Evolutionary conservation across 352 stramenopile genomes (phyloP).

Genomic region (Phytophthora megakarya): DNA sequence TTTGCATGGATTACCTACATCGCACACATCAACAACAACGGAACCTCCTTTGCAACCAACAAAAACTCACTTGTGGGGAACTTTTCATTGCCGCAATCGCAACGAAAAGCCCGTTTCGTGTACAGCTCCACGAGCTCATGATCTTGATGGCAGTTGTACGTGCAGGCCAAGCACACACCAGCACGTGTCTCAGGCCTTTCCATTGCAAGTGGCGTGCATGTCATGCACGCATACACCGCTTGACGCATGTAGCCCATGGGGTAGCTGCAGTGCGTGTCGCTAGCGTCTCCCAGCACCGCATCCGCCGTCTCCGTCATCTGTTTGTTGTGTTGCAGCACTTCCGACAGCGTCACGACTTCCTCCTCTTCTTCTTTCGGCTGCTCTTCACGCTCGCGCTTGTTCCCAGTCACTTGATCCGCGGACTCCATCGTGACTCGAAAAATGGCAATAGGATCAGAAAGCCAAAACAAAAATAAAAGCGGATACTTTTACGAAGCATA

Average conservation of each 20-base stretch:
- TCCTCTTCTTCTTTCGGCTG: conserved; percentile 44
- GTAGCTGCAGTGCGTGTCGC: conserved; percentile 72
- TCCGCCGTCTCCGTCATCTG: conserved; percentile 62
- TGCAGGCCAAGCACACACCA: conserved; percentile 74
- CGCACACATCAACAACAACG: conserved; percentile 1
- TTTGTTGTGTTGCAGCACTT: conserved; percentile 62
- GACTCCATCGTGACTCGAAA: not conserved
- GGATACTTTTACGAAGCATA: no score
- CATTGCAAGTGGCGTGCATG: conserved; percentile 56
- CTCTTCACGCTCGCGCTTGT: conserved; percentile 25
- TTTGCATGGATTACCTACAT: conserved; percentile 52
- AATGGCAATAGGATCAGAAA: conserved; percentile 7
- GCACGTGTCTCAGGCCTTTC: conserved; percentile 41
- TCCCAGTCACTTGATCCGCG: conserved; percentile 10
- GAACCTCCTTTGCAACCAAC: not conserved
- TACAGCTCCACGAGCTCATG: conserved; percentile 85
- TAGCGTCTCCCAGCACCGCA: conserved; percentile 63
- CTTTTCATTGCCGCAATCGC: conserved; percentile 74
- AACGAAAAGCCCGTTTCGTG: conserved; percentile 77
- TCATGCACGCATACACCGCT: conserved; percentile 71
- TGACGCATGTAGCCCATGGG: conserved; percentile 70
- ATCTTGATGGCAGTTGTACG: conserved; percentile 73
- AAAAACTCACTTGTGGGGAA: conserved; percentile 44
- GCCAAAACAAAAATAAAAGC: conserved; percentile 16
- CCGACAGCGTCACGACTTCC: conserved; percentile 61